A percentile compares a stretch with the other conserved stretches of the same genome.
phyloP scores from a whole-genome alignment of 2,329 filamentous ascomycete genomes.

The Clathrospora elynae region DNA sequence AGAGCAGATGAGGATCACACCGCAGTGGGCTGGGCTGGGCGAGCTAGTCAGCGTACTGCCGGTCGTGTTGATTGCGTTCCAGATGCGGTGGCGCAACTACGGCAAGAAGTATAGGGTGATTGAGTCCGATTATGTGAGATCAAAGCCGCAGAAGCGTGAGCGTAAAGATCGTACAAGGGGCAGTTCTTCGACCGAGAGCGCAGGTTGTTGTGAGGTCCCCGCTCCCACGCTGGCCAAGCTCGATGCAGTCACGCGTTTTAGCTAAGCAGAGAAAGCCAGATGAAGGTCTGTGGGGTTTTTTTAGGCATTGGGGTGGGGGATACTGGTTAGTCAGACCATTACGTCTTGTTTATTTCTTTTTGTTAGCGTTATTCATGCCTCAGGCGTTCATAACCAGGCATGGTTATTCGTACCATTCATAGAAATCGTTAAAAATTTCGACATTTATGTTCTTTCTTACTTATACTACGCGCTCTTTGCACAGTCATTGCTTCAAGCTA shows the following conservation, averaged over 20 bases:
- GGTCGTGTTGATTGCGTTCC: slow-evolving; percentile 64
- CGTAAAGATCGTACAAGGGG: not conserved
- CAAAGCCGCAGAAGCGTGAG: slow-evolving; percentile 10
- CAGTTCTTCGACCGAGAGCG: slow-evolving; percentile 4
- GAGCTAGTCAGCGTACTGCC: slow-evolving; percentile 76
- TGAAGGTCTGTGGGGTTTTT: too few relatives aligned
- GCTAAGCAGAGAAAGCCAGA: too few relatives aligned
- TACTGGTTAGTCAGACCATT: too few relatives aligned
- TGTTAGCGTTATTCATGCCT: too few relatives aligned
- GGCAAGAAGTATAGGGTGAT: slow-evolving; percentile 26
- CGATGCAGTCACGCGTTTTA: slow-evolving; percentile 8
- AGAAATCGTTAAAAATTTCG: too few relatives aligned
- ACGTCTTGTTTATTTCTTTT: too few relatives aligned
- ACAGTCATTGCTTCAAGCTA: too few relatives aligned
- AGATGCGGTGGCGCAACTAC: slow-evolving; percentile 50
- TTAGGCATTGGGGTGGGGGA: too few relatives aligned
- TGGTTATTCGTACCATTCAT: too few relatives aligned
- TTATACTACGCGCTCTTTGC: too few relatives aligned
- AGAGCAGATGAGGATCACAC: slow-evolving; percentile 58
- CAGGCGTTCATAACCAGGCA: too few relatives aligned
- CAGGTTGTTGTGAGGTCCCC: slow-evolving; percentile 8
- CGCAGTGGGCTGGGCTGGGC: slow-evolving; percentile 69
- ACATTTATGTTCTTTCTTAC: too few relatives aligned
- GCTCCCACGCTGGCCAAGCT: slow-evolving; percentile 5
- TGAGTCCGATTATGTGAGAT: slow-evolving; percentile 18